Evolutionary conservation across 2,329 filamentous ascomycete species (phyloP), one percentile per base, ranked within the genome.

Genomic region (Aspergillus calidoustus): DNA sequence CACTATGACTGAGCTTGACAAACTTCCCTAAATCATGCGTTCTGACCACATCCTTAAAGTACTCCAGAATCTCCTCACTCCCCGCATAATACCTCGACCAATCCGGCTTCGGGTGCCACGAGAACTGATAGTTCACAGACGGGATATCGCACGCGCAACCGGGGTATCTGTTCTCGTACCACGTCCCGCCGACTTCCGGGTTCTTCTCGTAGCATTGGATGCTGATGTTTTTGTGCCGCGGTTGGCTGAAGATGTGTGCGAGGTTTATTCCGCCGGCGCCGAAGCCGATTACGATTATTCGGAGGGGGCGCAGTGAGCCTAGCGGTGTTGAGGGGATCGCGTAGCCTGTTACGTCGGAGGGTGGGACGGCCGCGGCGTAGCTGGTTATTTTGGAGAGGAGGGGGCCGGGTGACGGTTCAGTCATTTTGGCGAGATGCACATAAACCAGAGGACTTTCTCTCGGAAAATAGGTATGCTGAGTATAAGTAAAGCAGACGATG

Each of bases 81-180:
- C 44, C 28, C 1, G 64, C 46, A 50, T 61, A 64, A 43, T 41
- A 54, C 15, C 54, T 17, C 2, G 58, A 64, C 59, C 62, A 61
- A 43, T 58, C 38, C 6, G 54, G 38, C n/a, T 64, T 61, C 30
- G 59, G 59, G n/a, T 64, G 59, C 44, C 61, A 64, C 1, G 54
- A 31, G 28, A 51, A 64, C 6, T 59, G 61, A 43, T 64, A 64
- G 22, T 53, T 57, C 31, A 50, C 44, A 3, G 28, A 19, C 6
- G 57, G 57, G 30, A 59, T 51, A 47, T 59, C 57, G 23, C 57
- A 59, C 4, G 57, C 57, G 22, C 57, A 59, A 2, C 57, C 53
- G 3, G 53, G 53, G 23, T 55, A 55, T 11, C 53, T n/a, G 19
- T 55, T 55, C 22, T 55, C 53, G 17, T 51, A 51, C 49, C 49